A percentile compares a stretch with the other conserved stretches of the same genome.
Evolutionary conservation across 805 yeast species (phyloP).

Genomic region (Candida pseudofarinosa): DNA sequence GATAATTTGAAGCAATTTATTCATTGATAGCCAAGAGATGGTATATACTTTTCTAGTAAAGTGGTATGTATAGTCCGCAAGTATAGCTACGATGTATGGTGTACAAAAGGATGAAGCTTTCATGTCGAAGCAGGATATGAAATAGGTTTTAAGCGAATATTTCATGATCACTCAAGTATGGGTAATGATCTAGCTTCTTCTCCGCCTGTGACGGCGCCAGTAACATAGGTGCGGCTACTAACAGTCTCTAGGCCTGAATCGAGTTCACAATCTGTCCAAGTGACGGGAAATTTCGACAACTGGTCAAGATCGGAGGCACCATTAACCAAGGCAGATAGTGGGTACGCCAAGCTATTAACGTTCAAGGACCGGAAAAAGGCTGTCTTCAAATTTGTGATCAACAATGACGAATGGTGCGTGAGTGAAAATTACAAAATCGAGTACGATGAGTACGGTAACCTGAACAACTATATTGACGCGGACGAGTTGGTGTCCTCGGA

Average conservation of each 20-base stretch:
- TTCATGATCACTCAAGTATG: no score
- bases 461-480: conserved; percentile 29
- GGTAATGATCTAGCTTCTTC: background rate
- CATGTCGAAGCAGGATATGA: no score
- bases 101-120: no score
- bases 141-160: no score
- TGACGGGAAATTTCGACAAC: conserved; percentile 40
- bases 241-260: conserved; percentile 2
- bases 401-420: conserved; percentile 30
- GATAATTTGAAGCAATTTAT: background rate
- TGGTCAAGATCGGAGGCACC: conserved; percentile 29
- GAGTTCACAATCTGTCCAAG: conserved; percentile 20
- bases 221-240: background rate
- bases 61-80: conserved; percentile 11
- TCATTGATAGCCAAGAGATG: background rate
- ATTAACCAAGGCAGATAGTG: conserved; percentile 11
- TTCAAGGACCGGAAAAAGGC: conserved; percentile 20
- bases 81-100: no score
- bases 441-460: conserved; percentile 32
- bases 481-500: conserved; percentile 16
- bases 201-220: background rate
- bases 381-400: conserved; percentile 35
- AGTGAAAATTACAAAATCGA: conserved; percentile 19
- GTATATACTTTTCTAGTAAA: conserved; percentile 12
- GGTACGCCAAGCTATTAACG: conserved; percentile 18